phyloP scores from a whole-genome alignment of 345 rosid species.

The Pistacia atlantica region DNA sequence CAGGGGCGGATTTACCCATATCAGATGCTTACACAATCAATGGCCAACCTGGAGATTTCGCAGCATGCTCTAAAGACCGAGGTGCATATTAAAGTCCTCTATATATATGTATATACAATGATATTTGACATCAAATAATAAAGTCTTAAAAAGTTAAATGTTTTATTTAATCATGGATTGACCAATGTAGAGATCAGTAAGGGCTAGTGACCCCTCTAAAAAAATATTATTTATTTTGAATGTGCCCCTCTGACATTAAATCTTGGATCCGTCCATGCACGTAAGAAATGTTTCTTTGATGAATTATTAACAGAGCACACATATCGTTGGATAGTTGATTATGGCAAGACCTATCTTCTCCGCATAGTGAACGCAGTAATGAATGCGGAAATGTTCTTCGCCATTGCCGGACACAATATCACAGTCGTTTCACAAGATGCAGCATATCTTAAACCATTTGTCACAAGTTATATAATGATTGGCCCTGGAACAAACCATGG shows the following conservation, averaged over 20 bases:
- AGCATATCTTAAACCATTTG: conserved; percentile 23
- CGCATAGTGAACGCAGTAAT: not conserved
- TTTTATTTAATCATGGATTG: too few species aligned
- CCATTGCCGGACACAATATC: conserved; percentile 18
- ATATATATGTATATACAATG: not conserved
- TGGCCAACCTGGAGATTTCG: conserved; percentile 22
- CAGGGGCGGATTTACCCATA: conserved; percentile 8
- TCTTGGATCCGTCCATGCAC: too few species aligned
- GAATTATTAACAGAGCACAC: not conserved
- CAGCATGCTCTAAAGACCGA: conserved; percentile 22
- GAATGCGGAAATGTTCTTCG: not conserved
- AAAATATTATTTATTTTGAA: too few species aligned
- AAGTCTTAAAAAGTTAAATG: too few species aligned
- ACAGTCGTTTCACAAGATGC: conserved; percentile 25
- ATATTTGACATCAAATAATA: too few species aligned
- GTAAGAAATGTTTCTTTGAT: not conserved
- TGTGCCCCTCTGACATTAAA: too few species aligned
- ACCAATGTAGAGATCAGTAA: too few species aligned
- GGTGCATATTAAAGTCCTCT: too few species aligned
- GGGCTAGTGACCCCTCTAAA: too few species aligned
- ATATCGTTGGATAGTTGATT: not conserved
- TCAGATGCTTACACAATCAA: conserved; percentile 16
- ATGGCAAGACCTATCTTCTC: not conserved
- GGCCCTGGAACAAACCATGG: conserved; percentile 32
- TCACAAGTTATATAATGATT: conserved; percentile 18